Percentiles rank a stretch among this genome's conserved stretches.
Evolutionary conservation across 345 rosid genomes (phyloP).

Genomic region (Lepidium aucheri): DNA sequence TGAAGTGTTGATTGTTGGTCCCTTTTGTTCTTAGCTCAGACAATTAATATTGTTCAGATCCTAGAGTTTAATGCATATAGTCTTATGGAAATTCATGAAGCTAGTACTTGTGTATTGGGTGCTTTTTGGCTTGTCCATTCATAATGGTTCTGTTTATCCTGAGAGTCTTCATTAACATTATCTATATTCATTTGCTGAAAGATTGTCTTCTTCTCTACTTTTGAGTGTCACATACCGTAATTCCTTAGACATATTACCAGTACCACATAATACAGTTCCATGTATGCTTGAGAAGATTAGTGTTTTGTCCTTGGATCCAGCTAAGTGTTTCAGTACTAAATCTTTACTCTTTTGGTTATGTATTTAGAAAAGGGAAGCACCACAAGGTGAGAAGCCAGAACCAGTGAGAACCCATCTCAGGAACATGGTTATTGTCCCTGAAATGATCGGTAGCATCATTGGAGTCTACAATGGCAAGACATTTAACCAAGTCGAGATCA

Average conservation of each 20-base stretch:
- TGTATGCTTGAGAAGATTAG: too few relatives aligned
- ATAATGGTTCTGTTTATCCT: too few relatives aligned
- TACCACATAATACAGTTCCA: neutral
- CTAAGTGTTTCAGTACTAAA: neutral
- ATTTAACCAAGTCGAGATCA: conserved; percentile 90
- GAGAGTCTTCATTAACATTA: too few relatives aligned
- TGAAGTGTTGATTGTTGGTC: neutral
- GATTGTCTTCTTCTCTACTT: neutral
- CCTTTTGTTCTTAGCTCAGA: neutral
- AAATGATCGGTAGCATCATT: conserved; percentile 91
- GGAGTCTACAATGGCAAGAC: conserved; percentile 97
- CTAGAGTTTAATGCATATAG: neutral
- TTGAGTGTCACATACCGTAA: neutral
- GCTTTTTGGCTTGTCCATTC: neutral
- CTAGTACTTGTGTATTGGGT: neutral
- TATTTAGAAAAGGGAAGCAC: conserved; percentile 83
- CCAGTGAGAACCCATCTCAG: conserved; percentile 85
- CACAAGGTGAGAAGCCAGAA: conserved; percentile 94
- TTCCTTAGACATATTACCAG: too few relatives aligned
- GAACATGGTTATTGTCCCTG: conserved; percentile 92
- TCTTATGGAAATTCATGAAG: neutral
- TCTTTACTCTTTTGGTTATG: neutral
- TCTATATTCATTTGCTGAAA: too few relatives aligned
- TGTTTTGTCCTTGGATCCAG: too few relatives aligned
- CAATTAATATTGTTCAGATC: neutral